Conservation (phyloP, 2,329 filamentous ascomycete genomes). For the Sporothrix euskadiensis region DNA sequence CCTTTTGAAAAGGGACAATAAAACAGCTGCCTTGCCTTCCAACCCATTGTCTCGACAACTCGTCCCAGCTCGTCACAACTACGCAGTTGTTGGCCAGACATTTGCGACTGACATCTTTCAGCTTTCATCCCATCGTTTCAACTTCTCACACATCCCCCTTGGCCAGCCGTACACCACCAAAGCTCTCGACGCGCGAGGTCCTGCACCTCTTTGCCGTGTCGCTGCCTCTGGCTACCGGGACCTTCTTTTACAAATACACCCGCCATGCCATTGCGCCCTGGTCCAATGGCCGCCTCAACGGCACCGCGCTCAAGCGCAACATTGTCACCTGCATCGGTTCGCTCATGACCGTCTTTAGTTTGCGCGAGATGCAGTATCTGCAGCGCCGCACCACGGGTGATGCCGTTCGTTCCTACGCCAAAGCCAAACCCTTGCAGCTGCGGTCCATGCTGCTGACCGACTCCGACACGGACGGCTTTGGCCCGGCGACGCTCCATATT, state of each 20-base stretch:
- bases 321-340: background rate
- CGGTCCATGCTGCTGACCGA: slow-evolving; percentile 24
- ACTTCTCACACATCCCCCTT: background rate
- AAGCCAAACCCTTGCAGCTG: slow-evolving; percentile 25
- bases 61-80: background rate
- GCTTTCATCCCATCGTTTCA: background rate
- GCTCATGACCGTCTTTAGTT: slow-evolving; percentile 1
- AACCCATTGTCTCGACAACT: background rate
- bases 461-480: slow-evolving; percentile 26
- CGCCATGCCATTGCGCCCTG: background rate
- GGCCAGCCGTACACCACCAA: slow-evolving; percentile 20
- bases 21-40: background rate
- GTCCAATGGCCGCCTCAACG: slow-evolving; percentile 13
- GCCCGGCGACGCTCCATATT: slow-evolving; percentile 4
- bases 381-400: slow-evolving; percentile 29
- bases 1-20: background rate
- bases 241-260: slow-evolving; percentile 10
- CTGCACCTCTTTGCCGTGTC: slow-evolving; percentile 19
- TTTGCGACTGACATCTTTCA: background rate
- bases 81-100: background rate
- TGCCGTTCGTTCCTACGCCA: slow-evolving; percentile 27
- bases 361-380: slow-evolving; percentile 27
- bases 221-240: background rate
- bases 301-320: slow-evolving; percentile 18
- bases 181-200: slow-evolving; percentile 11